phyloP scores from a whole-genome alignment of 78 protist species.

The Dictyostelium purpureum region DNA sequence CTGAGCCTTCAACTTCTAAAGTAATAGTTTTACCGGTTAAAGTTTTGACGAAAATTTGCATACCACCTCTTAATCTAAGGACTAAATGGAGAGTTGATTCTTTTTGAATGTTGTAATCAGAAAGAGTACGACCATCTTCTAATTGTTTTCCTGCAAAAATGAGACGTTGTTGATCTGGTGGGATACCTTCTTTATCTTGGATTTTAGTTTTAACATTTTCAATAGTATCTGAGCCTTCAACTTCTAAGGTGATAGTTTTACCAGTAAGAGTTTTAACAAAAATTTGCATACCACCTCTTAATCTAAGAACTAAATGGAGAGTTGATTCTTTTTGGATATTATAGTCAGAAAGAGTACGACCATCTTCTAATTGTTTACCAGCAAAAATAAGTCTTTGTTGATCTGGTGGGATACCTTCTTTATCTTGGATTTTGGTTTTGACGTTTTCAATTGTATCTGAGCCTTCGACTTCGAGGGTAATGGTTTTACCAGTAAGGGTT shows the following conservation, averaged over 20 bases:
- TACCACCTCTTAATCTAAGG: constrained; percentile 88
- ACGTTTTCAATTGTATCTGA: constrained; percentile 97
- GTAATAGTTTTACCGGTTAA: constrained; percentile 99
- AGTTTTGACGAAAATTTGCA: constrained; percentile 98
- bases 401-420: constrained; percentile 99
- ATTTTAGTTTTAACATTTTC: constrained; percentile 98
- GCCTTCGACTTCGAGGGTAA: constrained; percentile 95
- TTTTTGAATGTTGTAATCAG: constrained; percentile 99
- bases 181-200: constrained; percentile 99
- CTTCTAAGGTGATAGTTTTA: constrained; percentile 99
- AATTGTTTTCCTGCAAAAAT: constrained; percentile 99
- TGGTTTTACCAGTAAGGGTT: constrained; percentile 91
- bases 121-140: constrained; percentile 98
- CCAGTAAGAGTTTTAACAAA: constrained; percentile 99
- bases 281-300: constrained; percentile 93
- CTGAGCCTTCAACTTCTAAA: constrained; percentile 96
- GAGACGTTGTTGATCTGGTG: constrained; percentile 99
- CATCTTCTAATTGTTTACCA: constrained; percentile 99
- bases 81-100: constrained; percentile 98
- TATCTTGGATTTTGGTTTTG: constrained; percentile 98
- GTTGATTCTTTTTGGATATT: constrained; percentile 99
- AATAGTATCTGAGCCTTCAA: constrained; percentile 96
- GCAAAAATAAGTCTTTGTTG: constrained; percentile 99
- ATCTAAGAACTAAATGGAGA: constrained; percentile 94
- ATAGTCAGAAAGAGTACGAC: constrained; percentile 98